Evolutionary conservation across 2,329 filamentous ascomycete species (phyloP).

Genomic region (Coniella vitis): DNA sequence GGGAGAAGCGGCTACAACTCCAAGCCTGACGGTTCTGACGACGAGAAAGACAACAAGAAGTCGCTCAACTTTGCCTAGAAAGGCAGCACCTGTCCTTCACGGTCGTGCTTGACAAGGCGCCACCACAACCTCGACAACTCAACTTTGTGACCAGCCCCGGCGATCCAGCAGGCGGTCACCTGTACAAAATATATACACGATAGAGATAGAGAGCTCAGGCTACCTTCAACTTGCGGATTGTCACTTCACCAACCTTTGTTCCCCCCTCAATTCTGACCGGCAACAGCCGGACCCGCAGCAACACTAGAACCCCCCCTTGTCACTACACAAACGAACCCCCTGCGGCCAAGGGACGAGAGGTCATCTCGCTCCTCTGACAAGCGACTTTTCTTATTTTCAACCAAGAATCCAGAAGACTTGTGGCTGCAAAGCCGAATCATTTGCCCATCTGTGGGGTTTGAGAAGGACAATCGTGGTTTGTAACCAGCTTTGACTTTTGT

Average conservation of each 20-base stretch:
- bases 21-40: constrained; percentile 18
- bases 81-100: not conserved
- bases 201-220: constrained; percentile 13
- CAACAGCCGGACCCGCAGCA: constrained; percentile 5
- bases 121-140: not conserved
- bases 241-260: constrained; percentile 7
- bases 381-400: not conserved
- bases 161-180: not conserved
- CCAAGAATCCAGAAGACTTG: not conserved
- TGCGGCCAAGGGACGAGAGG: not conserved
- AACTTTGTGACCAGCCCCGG: constrained; percentile 1
- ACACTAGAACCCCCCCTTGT: not conserved
- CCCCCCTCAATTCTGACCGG: not conserved
- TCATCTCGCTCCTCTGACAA: constrained; percentile 1
- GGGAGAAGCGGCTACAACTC: constrained; percentile 42
- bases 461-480: no score
- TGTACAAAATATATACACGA: constrained; percentile 7
- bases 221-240: constrained; percentile 2
- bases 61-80: constrained; percentile 22
- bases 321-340: constrained; percentile 6
- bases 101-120: constrained; percentile 5
- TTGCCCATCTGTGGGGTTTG: not conserved
- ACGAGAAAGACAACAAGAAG: constrained; percentile 24
- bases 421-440: constrained; percentile 1
- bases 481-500: no score